Percentiles rank a stretch among this genome's conserved stretches.
Evolutionary conservation across 2,329 filamentous ascomycete genomes (phyloP).

Genomic region (Fusarium sp.): DNA sequence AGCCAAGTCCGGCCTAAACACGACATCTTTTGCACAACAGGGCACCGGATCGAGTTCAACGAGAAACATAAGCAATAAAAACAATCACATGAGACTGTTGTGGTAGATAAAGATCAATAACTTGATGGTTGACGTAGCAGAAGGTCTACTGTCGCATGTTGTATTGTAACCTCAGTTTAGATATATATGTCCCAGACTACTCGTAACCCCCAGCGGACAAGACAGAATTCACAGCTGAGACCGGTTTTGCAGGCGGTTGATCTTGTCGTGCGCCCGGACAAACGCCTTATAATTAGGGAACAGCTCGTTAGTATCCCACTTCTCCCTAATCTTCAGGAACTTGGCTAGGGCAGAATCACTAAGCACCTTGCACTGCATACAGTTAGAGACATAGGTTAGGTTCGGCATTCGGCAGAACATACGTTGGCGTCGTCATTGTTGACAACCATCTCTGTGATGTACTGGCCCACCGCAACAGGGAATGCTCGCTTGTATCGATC

Average conservation of each 20-base stretch:
- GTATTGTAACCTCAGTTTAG: neutral
- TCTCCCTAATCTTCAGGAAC: conserved; percentile 25
- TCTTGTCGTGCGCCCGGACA: conserved; percentile 13
- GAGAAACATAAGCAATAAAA: neutral
- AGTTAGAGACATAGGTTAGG: neutral
- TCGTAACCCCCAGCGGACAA: neutral
- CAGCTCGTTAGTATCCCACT: conserved; percentile 26
- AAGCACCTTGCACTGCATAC: conserved; percentile 10
- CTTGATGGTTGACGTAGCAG: neutral
- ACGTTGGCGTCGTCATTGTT: conserved; percentile 15
- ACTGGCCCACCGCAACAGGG: conserved; percentile 14
- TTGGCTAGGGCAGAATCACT: conserved; percentile 18
- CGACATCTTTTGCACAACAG: neutral
- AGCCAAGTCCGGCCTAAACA: neutral
- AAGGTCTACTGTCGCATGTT: neutral
- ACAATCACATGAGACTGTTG: neutral
- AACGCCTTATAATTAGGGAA: conserved; percentile 32
- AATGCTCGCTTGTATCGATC: conserved; percentile 16
- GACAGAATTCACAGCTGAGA: conserved; percentile 1
- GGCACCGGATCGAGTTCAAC: neutral
- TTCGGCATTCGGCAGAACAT: neutral
- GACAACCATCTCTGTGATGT: conserved; percentile 14
- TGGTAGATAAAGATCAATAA: neutral
- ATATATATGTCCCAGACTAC: neutral
- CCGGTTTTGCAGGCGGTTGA: conserved; percentile 14